Evolutionary conservation across 176 grass and related monocot species (phyloP).

Genomic region (Microstegium vimineum): DNA sequence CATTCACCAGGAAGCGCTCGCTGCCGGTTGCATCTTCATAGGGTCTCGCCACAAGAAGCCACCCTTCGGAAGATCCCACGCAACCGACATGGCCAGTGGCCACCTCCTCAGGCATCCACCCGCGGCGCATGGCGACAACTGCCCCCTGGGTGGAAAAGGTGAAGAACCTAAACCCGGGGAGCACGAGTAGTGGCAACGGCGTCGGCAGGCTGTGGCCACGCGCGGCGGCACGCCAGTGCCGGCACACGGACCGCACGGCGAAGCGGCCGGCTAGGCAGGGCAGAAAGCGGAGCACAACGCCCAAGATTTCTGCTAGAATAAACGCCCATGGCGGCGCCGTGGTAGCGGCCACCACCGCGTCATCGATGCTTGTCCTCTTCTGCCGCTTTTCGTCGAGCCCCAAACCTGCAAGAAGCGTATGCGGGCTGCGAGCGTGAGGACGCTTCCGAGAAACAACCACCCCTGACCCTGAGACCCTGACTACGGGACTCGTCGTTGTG

Average conservation of each 20-base stretch:
- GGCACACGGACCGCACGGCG: not conserved
- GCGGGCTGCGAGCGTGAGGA: no score
- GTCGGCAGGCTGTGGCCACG: not conserved
- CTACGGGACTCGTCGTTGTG: no score
- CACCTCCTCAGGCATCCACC: not conserved
- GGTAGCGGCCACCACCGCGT: no score
- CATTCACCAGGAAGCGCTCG: conserved; percentile 9
- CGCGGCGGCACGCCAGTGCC: not conserved
- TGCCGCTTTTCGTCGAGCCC: not conserved
- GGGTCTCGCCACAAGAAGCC: not conserved
- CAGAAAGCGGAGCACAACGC: not conserved
- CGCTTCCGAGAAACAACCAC: no score
- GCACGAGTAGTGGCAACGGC: not conserved
- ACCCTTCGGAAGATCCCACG: not conserved
- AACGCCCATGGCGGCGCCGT: not conserved
- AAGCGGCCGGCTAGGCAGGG: not conserved
- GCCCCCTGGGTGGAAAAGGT: not conserved
- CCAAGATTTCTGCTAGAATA: not conserved
- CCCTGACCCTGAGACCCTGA: no score
- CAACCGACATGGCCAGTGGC: not conserved
- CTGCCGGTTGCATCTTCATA: not conserved
- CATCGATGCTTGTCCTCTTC: not conserved
- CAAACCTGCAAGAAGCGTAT: not conserved
- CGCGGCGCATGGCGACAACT: not conserved
- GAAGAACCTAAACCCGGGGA: not conserved